Evolutionary conservation across 352 stramenopile species (phyloP).

Genomic region (Globisporangium lucens): DNA sequence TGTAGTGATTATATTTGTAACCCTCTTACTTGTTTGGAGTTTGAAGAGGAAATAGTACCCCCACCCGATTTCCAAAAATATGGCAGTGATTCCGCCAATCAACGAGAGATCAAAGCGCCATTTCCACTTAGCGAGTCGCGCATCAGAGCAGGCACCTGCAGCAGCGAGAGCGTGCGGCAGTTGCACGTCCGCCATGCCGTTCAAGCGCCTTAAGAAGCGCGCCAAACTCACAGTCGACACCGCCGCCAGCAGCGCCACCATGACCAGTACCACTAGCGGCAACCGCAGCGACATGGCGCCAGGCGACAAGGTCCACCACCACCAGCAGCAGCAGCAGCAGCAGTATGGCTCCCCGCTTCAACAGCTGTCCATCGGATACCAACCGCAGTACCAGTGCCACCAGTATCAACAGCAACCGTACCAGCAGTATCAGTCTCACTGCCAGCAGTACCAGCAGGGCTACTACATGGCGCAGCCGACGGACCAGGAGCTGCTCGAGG

Average conservation of each 20-base stretch:
- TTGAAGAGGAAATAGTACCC: too few species aligned
- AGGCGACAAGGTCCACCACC: not conserved
- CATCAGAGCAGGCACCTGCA: too few species aligned
- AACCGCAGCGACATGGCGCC: not conserved
- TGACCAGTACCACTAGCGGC: not conserved
- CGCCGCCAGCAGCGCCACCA: too few species aligned
- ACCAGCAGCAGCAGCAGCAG: not conserved
- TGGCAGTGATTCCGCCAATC: not conserved
- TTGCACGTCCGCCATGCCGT: not conserved
- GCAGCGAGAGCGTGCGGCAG: not conserved
- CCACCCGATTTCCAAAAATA: too few species aligned
- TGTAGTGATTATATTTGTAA: too few species aligned
- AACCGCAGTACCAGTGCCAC: not conserved
- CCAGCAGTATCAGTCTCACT: not conserved
- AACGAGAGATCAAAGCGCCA: not conserved
- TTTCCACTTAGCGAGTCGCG: too few species aligned
- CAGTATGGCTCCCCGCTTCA: not conserved
- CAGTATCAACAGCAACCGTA: not conserved
- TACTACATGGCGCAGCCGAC: not conserved
- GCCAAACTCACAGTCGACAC: not conserved
- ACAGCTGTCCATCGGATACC: not conserved
- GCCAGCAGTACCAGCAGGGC: not conserved
- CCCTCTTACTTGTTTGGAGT: too few species aligned
- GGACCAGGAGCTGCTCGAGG: slow-evolving; percentile 41
- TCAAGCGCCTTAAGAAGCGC: not conserved